Percentiles rank a stretch among this genome's conserved stretches.
Evolutionary conservation across 1,284 basidiomycete species (phyloP).

Genomic region (Leccinum fuscescens): DNA sequence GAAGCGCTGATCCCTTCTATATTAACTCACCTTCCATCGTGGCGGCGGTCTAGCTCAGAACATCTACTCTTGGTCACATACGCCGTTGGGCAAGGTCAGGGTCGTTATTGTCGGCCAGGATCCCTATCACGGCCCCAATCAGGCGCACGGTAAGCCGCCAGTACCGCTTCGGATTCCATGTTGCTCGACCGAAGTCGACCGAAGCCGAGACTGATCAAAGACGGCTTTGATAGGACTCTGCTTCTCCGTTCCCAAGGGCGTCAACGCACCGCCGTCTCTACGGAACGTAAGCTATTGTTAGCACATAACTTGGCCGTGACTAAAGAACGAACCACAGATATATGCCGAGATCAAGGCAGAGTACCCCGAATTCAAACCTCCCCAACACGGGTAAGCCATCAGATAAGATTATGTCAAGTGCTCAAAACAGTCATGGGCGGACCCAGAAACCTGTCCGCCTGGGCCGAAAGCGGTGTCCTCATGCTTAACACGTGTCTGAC

Average conservation of each 20-base stretch:
- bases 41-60: slow-evolving; percentile 49
- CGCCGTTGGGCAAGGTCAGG: slow-evolving; percentile 73
- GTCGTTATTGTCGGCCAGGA: slow-evolving; percentile 83
- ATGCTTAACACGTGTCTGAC: slow-evolving; percentile 91
- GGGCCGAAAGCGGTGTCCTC: slow-evolving; percentile 88
- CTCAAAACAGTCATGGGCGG: slow-evolving; percentile 10
- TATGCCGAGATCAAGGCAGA: slow-evolving; percentile 86
- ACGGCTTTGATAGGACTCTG: slow-evolving; percentile 56
- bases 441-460: slow-evolving; percentile 69
- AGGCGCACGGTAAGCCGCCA: slow-evolving; percentile 63
- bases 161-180: slow-evolving; percentile 1
- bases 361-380: slow-evolving; percentile 76
- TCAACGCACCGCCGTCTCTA: slow-evolving; percentile 76
- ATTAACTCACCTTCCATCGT: slow-evolving; percentile 3
- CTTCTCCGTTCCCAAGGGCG: slow-evolving; percentile 82
- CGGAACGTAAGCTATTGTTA: slow-evolving; percentile 56
- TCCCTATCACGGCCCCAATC: slow-evolving; percentile 67
- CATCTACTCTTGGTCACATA: slow-evolving; percentile 82
- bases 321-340: slow-evolving; percentile 51
- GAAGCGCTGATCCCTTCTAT: slow-evolving; percentile 1
- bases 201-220: slow-evolving; percentile 13
- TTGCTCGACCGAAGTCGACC: neutral
- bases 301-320: slow-evolving; percentile 9
- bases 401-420: slow-evolving; percentile 22
- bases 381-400: slow-evolving; percentile 77